Conservation (phyloP, 305 asterid genomes). For the Fraxinus platypoda region DNA sequence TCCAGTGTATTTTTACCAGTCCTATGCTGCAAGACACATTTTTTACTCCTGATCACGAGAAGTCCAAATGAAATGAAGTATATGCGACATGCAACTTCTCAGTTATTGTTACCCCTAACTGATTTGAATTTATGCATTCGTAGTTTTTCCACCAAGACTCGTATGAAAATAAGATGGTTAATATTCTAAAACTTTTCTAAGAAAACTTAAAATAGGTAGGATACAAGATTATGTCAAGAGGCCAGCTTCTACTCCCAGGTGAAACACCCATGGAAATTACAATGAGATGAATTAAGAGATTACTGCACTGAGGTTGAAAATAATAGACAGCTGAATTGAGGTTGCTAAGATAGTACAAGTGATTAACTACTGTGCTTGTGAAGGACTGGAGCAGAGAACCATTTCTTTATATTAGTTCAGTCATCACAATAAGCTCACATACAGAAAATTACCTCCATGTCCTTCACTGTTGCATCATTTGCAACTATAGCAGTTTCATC, state of each 20-base stretch:
- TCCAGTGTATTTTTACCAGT: neutral
- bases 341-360: neutral
- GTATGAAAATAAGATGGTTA: neutral
- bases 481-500: constrained; percentile 79
- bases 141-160: neutral
- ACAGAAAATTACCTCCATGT: constrained; percentile 77
- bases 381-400: neutral
- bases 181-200: neutral
- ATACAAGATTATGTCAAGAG: neutral
- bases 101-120: neutral
- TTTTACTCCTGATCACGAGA: neutral
- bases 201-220: neutral
- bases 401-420: neutral
- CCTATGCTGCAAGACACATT: neutral
- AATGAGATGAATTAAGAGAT: neutral
- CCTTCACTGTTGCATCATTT: constrained; percentile 83
- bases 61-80: neutral
- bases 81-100: neutral
- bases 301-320: neutral
- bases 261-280: neutral
- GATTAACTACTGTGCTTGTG: neutral
- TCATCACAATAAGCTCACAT: constrained; percentile 11
- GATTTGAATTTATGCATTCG: neutral
- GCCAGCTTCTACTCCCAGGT: neutral
- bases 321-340: neutral